Conservation (phyloP, 768 basidiomycete species). For the Leccinum incarnatum region DNA sequence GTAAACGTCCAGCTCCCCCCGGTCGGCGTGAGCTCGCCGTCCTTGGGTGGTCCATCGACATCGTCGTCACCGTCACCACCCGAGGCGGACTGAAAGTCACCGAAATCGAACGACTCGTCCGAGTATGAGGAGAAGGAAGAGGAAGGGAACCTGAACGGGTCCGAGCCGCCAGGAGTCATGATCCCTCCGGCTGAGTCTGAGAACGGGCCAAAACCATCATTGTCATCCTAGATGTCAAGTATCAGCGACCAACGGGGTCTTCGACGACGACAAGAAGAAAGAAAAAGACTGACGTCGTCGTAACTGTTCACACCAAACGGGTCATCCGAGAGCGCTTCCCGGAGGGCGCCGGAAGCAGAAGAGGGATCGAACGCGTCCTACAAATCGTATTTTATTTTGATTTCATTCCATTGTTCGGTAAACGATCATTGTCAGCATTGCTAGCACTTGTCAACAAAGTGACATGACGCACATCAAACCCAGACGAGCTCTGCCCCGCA, state of each 20-base stretch:
- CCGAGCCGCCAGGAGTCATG: conserved; percentile 32
- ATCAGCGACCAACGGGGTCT: neutral
- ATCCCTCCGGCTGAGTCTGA: conserved; percentile 55
- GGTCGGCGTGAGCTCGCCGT: conserved; percentile 58
- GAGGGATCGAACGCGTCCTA: conserved; percentile 55
- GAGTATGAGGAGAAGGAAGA: conserved; percentile 51
- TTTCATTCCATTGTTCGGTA: neutral
- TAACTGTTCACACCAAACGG: conserved; percentile 44
- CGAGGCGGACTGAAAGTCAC: conserved; percentile 62
- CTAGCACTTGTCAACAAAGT: neutral
- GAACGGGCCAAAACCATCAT: conserved; percentile 72
- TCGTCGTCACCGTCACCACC: conserved; percentile 8
- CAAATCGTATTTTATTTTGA: neutral
- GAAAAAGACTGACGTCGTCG: conserved; percentile 47
- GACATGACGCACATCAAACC: conserved; percentile 49
- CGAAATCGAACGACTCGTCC: conserved; percentile 73
- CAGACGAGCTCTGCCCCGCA: conserved; percentile 43
- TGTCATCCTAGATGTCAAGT: conserved; percentile 43
- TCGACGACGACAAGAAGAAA: neutral
- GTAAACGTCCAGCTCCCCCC: conserved; percentile 70
- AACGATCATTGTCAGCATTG: neutral
- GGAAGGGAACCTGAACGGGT: conserved; percentile 52
- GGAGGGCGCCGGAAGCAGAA: conserved; percentile 26
- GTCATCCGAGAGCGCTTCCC: conserved; percentile 42
- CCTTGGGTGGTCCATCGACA: conserved; percentile 11